Base-by-base conservation (phyloP, 768 basidiomycete genomes). In the Mycena rebaudengoi region DNA sequence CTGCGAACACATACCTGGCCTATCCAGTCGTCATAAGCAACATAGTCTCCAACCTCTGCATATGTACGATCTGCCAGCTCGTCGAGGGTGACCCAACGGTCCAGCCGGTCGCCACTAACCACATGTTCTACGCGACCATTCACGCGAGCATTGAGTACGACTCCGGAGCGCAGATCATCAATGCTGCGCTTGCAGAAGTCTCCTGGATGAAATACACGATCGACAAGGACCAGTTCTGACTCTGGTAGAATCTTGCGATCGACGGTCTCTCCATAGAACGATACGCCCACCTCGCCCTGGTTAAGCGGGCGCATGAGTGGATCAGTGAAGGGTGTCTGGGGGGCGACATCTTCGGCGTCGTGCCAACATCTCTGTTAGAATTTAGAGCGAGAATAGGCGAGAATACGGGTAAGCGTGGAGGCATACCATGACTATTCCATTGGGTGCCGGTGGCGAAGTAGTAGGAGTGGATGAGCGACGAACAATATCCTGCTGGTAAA, bases 11-110 rank as follows among this genome's bases (percentile, higher is more conserved):
- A 73, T 74, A 92, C 93, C 83, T 95, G 93, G 53, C 95, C 95
- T 70, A 97, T 80, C 95, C 96, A 98, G 73, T 94, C 87, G 67
- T 91, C 86, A 70, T 88, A 87, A 18, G 89, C 80, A 48, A 96
- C 92, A 79, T 90, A 93, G 75, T 96, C 94, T 7, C 91, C 90
- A 37, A 91, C 82, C 61, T 91, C 91, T 25, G 91, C 83, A 28
- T 88, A 85, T 30, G 82, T 76, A 25, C 84, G 82, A 23, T 82
- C 80, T 67, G 85, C 82, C 25, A 95, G 73, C 49, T 91, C 87
- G 37, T 83, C 79, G 58, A 81, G 69, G 11, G 82, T 80, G 66
- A 84, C 84, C 92, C 91, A 95, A 8, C 83, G 88, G 5, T 84
- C 78, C 28, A 94, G 69, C 28, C 78, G 73, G 60, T 85, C 83